Conservation (phyloP, 1,139 yeast species). For the Pichiaceae sp. region DNA sequence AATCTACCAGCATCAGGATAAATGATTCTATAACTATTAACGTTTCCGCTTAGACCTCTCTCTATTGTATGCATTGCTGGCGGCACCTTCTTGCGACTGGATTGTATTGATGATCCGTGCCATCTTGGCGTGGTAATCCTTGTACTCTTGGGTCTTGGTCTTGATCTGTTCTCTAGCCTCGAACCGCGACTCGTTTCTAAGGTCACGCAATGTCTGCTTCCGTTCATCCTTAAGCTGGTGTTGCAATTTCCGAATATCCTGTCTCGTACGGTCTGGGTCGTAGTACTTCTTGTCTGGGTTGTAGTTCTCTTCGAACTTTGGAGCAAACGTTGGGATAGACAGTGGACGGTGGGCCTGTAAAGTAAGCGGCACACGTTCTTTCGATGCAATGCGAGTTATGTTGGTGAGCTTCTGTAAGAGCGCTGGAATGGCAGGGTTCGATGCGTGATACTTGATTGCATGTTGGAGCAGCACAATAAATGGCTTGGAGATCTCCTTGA, state of each 20-base stretch:
- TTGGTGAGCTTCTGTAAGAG: slow-evolving; percentile 34
- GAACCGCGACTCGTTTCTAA: slow-evolving; percentile 82
- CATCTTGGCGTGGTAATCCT: slow-evolving; percentile 84
- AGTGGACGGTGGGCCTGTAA: slow-evolving; percentile 83
- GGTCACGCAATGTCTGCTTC: slow-evolving; percentile 80
- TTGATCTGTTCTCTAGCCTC: slow-evolving; percentile 78
- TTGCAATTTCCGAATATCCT: slow-evolving; percentile 75
- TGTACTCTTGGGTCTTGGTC: slow-evolving; percentile 67
- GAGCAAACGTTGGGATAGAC: slow-evolving; percentile 79
- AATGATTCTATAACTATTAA: slow-evolving; percentile 17
- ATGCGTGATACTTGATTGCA: slow-evolving; percentile 29
- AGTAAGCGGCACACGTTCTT: slow-evolving; percentile 63
- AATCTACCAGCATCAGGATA: slow-evolving; percentile 54
- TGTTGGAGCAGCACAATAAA: slow-evolving; percentile 32
- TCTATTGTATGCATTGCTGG: slow-evolving; percentile 81
- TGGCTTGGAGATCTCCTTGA: slow-evolving; percentile 47
- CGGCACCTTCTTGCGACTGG: slow-evolving; percentile 90
- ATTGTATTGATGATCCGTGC: slow-evolving; percentile 78
- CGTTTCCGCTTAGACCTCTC: slow-evolving; percentile 65
- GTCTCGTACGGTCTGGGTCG: slow-evolving; percentile 74
- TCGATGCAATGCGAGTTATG: slow-evolving; percentile 38
- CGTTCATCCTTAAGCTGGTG: slow-evolving; percentile 86
- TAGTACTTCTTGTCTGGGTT: slow-evolving; percentile 92
- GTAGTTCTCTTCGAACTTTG: slow-evolving; percentile 92
- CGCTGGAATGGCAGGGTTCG: slow-evolving; percentile 13